These are phyloP conservation scores for Pelagomonas calceolata DNA, from an alignment of 108 stramenopile genomes.

Conservation along the genomic window DNA sequence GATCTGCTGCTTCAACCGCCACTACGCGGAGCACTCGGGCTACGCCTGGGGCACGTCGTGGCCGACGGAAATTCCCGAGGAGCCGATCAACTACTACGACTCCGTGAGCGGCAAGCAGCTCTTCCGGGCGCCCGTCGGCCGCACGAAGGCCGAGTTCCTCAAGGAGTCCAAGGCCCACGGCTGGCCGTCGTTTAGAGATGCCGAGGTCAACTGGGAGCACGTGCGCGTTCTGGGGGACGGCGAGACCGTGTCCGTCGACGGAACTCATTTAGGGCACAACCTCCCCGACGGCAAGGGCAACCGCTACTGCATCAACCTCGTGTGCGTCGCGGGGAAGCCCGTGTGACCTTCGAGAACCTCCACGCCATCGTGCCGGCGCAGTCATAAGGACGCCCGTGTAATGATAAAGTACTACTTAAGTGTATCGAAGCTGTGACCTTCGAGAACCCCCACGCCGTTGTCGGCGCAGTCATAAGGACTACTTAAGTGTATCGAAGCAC, in stretches of 20 bases:
- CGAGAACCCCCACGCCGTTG: too few relatives aligned
- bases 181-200: constrained; percentile 75
- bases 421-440: too few relatives aligned
- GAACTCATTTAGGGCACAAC: constrained; percentile 75
- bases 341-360: too few relatives aligned
- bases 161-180: constrained; percentile 57
- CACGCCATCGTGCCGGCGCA: too few relatives aligned
- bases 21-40: constrained; percentile 70
- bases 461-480: too few relatives aligned
- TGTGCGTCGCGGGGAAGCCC: constrained; percentile 65
- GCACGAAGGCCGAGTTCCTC: constrained; percentile 62
- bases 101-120: constrained; percentile 65
- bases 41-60: constrained; percentile 44
- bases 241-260: constrained; percentile 69
- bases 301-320: constrained; percentile 83
- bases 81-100: constrained; percentile 63
- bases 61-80: not conserved
- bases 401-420: too few relatives aligned
- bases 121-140: constrained; percentile 58
- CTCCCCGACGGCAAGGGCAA: constrained; percentile 61
- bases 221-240: constrained; percentile 63
- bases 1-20: constrained; percentile 72
- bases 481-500: too few relatives aligned
- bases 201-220: constrained; percentile 75
- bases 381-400: too few relatives aligned